phyloP scores from a whole-genome alignment of 2,329 filamentous ascomycete genomes.

The Colletotrichum liriopes region DNA sequence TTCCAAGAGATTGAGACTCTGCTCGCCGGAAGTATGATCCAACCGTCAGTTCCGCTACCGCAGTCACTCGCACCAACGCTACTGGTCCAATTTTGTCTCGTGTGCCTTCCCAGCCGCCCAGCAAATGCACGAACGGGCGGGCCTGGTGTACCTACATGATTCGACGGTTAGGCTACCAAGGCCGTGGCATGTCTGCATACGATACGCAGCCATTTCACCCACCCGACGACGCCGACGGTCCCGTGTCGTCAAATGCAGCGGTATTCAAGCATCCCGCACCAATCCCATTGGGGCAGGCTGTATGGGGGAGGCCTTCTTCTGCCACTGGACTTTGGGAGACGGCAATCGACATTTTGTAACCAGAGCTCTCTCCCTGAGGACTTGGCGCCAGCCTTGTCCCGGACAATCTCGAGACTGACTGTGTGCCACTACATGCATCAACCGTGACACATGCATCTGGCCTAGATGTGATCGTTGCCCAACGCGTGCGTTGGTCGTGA shows the following conservation, averaged over 20 bases:
- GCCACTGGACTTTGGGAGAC: not conserved
- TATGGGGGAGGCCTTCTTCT: not conserved
- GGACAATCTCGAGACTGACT: not conserved
- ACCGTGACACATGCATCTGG: conserved; percentile 11
- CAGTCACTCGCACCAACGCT: conserved; percentile 2
- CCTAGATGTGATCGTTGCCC: conserved; percentile 22
- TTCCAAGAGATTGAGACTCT: not conserved
- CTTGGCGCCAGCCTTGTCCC: conserved; percentile 24
- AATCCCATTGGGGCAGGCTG: not conserved
- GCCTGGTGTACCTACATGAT: conserved; percentile 30
- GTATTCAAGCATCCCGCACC: conserved; percentile 2
- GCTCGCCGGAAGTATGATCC: conserved; percentile 6
- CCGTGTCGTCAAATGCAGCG: conserved; percentile 26
- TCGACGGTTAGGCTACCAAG: conserved; percentile 32
- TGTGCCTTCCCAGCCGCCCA: conserved; percentile 30
- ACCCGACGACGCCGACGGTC: conserved; percentile 30
- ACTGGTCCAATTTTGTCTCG: conserved; percentile 21
- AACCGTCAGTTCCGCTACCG: not conserved
- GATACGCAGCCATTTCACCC: conserved; percentile 19
- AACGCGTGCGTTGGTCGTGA: conserved; percentile 20
- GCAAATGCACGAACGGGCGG: conserved; percentile 31
- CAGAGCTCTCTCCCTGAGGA: not conserved
- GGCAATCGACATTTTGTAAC: not conserved
- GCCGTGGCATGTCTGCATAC: conserved; percentile 37
- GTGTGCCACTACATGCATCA: conserved; percentile 11